A percentile compares a stretch with the other conserved stretches of the same genome.
phyloP scores from a whole-genome alignment of 1,284 basidiomycete species.

The Lignosus rhinocerotis region DNA sequence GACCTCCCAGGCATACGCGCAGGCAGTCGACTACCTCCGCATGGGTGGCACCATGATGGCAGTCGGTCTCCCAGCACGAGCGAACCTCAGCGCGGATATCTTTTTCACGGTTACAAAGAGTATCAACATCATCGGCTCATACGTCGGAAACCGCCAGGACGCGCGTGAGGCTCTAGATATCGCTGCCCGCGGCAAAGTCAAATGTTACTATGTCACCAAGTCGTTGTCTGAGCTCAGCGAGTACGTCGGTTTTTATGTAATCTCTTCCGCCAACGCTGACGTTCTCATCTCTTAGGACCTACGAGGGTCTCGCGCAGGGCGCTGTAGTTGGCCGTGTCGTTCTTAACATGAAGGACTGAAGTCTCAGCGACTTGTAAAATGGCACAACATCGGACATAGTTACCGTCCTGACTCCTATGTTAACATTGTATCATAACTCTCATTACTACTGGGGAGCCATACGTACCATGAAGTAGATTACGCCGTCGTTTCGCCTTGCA shows the following conservation, averaged over 20 bases:
- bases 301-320: slow-evolving; percentile 57
- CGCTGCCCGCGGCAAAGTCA: slow-evolving; percentile 73
- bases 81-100: slow-evolving; percentile 66
- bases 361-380: neutral
- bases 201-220: slow-evolving; percentile 55
- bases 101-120: slow-evolving; percentile 79
- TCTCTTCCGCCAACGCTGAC: neutral
- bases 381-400: neutral
- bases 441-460: neutral
- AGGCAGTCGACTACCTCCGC: slow-evolving; percentile 75
- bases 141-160: slow-evolving; percentile 79
- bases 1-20: slow-evolving; percentile 60
- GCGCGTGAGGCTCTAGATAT: slow-evolving; percentile 75
- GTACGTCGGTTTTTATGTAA: slow-evolving; percentile 36
- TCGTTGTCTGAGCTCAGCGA: slow-evolving; percentile 54
- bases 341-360: slow-evolving; percentile 44
- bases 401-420: neutral
- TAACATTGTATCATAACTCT: neutral
- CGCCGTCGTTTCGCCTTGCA: no score
- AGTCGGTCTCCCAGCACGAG: slow-evolving; percentile 71
- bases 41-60: slow-evolving; percentile 72
- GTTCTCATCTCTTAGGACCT: slow-evolving; percentile 39
- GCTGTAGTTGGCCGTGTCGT: slow-evolving; percentile 65
- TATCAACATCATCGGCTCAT: slow-evolving; percentile 72
- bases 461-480: neutral